phyloP scores from a whole-genome alignment of 768 basidiomycete species.

The Mrakia frigida region DNA sequence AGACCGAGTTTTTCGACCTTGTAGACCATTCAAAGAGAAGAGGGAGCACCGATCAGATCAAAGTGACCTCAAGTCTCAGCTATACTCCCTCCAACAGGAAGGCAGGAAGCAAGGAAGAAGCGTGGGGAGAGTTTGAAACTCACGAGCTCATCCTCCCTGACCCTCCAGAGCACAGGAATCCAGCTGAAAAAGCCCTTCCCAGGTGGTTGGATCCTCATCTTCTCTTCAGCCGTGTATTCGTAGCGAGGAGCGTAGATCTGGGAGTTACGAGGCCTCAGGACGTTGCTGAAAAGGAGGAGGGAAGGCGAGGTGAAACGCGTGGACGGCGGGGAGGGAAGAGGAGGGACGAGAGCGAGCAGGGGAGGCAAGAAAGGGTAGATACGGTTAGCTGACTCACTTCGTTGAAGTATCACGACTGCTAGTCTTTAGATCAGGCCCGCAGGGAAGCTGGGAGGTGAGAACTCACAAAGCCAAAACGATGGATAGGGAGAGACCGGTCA shows the following conservation, averaged over 20 bases:
- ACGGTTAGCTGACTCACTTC: background rate
- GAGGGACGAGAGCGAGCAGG: background rate
- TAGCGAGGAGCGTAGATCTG: background rate
- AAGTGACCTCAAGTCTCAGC: background rate
- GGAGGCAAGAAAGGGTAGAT: background rate
- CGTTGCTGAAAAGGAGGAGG: background rate
- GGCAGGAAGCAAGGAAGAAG: background rate
- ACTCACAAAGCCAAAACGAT: conserved; percentile 1
- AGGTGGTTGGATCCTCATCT: background rate
- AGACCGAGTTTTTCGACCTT: conserved; percentile 16
- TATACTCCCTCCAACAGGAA: background rate
- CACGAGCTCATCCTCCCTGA: conserved; percentile 13
- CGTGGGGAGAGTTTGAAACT: background rate
- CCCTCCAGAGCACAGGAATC: background rate
- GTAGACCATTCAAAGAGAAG: background rate
- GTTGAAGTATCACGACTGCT: background rate
- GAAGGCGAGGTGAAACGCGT: background rate
- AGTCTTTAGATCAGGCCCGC: background rate
- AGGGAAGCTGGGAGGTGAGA: background rate
- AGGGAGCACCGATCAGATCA: background rate
- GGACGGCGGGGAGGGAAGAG: background rate
- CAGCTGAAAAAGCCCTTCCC: background rate
- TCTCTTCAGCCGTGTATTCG: background rate
- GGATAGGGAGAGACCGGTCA: background rate
- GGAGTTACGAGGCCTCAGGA: conserved; percentile 7